A percentile compares a stretch with the other conserved stretches of the same genome.
Evolutionary conservation across 139 green algal genomes (phyloP).

Genomic region (Closterium sp.): DNA sequence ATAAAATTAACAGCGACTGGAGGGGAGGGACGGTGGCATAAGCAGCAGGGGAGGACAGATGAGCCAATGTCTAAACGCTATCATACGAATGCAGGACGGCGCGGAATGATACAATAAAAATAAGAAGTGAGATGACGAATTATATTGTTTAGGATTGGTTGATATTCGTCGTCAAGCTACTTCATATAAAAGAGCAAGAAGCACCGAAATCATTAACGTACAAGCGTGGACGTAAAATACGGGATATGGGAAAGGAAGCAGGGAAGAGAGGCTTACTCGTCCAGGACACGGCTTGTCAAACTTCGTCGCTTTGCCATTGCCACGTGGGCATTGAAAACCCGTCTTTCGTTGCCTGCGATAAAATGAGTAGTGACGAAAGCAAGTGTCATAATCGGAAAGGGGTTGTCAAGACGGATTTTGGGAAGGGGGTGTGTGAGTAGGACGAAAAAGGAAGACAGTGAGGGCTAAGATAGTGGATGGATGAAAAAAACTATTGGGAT

Average conservation of each 20-base stretch:
- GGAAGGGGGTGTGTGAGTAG: not conserved
- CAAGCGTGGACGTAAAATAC: too few relatives aligned
- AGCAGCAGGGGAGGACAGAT: too few relatives aligned
- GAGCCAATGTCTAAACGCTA: too few relatives aligned
- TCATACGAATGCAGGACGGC: too few relatives aligned
- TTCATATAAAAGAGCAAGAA: not conserved
- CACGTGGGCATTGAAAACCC: constrained; percentile 83
- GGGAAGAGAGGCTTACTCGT: constrained; percentile 58
- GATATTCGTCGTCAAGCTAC: not conserved
- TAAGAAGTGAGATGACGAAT: too few relatives aligned
- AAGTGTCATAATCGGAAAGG: not conserved
- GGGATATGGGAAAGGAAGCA: constrained; percentile 2
- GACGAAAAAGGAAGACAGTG: not conserved
- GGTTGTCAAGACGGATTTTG: not conserved
- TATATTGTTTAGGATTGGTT: too few relatives aligned
- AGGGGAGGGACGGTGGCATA: too few relatives aligned
- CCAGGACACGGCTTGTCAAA: constrained; percentile 69
- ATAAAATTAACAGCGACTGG: too few relatives aligned
- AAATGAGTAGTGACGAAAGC: not conserved
- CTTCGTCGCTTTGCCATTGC: constrained; percentile 70
- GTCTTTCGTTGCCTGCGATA: constrained; percentile 79
- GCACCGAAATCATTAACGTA: not conserved
- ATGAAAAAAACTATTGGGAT: not conserved
- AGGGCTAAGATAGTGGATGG: not conserved
- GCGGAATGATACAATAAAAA: too few relatives aligned